Base-by-base conservation (phyloP, 2,329 filamentous ascomycete species). In the Clarireedia hainanense region DNA sequence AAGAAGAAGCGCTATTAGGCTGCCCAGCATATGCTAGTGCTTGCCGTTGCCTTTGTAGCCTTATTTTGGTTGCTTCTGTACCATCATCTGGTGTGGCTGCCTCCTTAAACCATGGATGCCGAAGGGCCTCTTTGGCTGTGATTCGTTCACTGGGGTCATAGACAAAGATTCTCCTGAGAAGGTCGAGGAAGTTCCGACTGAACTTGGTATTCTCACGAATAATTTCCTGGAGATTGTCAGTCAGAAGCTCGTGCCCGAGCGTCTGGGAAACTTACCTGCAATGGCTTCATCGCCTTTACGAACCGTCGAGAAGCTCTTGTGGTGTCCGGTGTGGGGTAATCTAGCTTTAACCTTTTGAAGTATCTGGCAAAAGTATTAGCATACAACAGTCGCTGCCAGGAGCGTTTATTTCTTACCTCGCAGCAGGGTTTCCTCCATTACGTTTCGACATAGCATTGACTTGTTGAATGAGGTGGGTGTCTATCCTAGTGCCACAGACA, bases 271-370 rank as follows among this genome's bases (percentile, higher is more conserved):
- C 80, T 61, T 72, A 87, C 84, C 58, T 79, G 75, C 27, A 88
- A 71, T 55, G 76, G 76, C 69, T 86, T 87, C 84, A 88, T 88
- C n/a, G 82, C 83, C 68, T 83, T 84, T 12, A 88, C 84, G 64
- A 86, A 88, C 63, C 82, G 75, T 59, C 78, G 75, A 1, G 83
- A 86, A 3, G 83, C 82, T 55, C 83, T 74, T 0, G 81, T 83
- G 0, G 84, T 87, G 12, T 86, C 83, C 2, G 73, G 62, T 2
- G 77, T 79, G 3, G 84, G 84, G 60, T 86, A 88, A 61, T 86
- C 84, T 20, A 88, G 74, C 66, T 78, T 81, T 37, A 79, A 72
- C 23, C 83, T 75, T 67, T 86, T 86, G 69, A 88, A 88, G 63
- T 84, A 86, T 63, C 83, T 86, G 51, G 9, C 15, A 23, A 15